Evolutionary conservation across 208 protist species (phyloP).

Genomic region (Herpetomonas muscarum): DNA sequence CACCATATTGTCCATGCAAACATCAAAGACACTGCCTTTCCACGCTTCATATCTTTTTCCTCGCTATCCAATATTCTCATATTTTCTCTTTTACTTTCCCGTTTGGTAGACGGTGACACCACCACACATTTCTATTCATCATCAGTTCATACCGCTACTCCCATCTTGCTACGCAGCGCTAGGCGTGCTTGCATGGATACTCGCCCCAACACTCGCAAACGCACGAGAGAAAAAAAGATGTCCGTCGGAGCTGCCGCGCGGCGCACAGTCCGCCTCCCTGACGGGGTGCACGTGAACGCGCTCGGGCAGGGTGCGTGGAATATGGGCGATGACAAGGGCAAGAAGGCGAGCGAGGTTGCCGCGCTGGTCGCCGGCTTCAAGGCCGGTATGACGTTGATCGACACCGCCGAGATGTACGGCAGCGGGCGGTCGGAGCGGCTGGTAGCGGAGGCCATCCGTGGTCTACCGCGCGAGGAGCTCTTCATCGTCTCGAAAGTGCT

Average conservation of each 20-base stretch:
- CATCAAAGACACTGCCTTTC: no score
- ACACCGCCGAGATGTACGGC: constrained; percentile 59
- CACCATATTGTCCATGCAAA: no score
- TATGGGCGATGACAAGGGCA: constrained; percentile 27
- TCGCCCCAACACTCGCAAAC: background rate
- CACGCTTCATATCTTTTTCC: no score
- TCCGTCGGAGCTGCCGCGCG: background rate
- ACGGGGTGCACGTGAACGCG: constrained; percentile 23
- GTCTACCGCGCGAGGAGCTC: constrained; percentile 61
- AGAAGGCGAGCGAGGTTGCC: constrained; percentile 16
- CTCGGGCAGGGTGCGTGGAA: constrained; percentile 40
- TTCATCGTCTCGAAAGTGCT: constrained; percentile 93
- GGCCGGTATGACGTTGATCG: constrained; percentile 40
- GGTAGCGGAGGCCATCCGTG: constrained; percentile 30
- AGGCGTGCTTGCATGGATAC: no score
- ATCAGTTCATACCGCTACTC: no score
- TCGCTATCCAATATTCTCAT: no score
- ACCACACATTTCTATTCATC: no score
- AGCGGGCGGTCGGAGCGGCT: constrained; percentile 36
- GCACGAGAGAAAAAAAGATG: no score
- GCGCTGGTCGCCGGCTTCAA: constrained; percentile 26
- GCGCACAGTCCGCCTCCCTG: constrained; percentile 20
- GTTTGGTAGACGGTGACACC: no score
- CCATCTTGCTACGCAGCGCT: no score
- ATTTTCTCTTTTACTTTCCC: no score